A percentile compares a stretch with the other conserved stretches of the same genome.
phyloP scores from a whole-genome alignment of 805 yeast genomes.

The Schizosaccharomyces pombe region ASM294v3 CU329670.1:4132501-4133000 shows the following conservation, averaged over 20 bases:
- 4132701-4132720: constrained; percentile 8
- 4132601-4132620: constrained; percentile 21
- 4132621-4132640: constrained; percentile 32
- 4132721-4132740: constrained; percentile 7
- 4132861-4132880: constrained; percentile 61
- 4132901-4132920: not conserved
- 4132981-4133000: too few species aligned
- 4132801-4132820: constrained; percentile 45
- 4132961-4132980: too few species aligned
- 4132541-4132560: constrained; percentile 73
- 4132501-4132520: constrained; percentile 55
- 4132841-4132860: constrained; percentile 53
- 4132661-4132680: constrained; percentile 37
- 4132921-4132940: not conserved
- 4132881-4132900: constrained; percentile 23
- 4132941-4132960: too few species aligned
- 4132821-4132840: constrained; percentile 21
- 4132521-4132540: constrained; percentile 75
- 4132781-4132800: constrained; percentile 29
- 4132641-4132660: constrained; percentile 86
- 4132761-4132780: constrained; percentile 31
- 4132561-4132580: constrained; percentile 74
- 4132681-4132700: constrained; percentile 10
- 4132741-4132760: constrained; percentile 38
- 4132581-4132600: constrained; percentile 64